Conservation (phyloP, 352 stramenopile genomes). For the Phytophthora kernoviae region DNA sequence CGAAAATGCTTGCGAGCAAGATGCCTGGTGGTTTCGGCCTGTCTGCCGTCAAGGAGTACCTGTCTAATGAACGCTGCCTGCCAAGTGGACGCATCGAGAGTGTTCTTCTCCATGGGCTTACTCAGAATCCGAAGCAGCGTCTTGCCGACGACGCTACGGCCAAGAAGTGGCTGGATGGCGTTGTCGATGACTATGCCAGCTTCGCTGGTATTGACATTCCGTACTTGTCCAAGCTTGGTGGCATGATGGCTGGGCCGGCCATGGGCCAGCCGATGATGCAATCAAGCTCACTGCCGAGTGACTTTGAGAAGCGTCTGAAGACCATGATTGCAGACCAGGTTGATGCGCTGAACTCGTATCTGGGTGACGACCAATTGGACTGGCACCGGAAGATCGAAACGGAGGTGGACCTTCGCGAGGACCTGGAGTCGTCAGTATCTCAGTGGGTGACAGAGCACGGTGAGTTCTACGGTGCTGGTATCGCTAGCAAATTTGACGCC, state of each 20-base stretch:
- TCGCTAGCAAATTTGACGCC: slow-evolving; percentile 65
- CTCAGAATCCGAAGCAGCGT: slow-evolving; percentile 73
- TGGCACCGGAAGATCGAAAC: slow-evolving; percentile 57
- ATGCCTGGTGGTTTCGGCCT: slow-evolving; percentile 86
- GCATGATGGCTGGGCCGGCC: slow-evolving; percentile 32
- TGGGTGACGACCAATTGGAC: slow-evolving; percentile 57
- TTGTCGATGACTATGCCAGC: slow-evolving; percentile 79
- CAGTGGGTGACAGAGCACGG: slow-evolving; percentile 63
- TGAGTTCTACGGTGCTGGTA: slow-evolving; percentile 57
- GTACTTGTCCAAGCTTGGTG: slow-evolving; percentile 48
- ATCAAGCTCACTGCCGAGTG: slow-evolving; percentile 36
- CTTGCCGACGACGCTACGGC: slow-evolving; percentile 64
- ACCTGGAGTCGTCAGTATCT: slow-evolving; percentile 57
- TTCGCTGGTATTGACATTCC: slow-evolving; percentile 65
- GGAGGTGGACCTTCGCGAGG: slow-evolving; percentile 55
- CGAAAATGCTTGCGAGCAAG: slow-evolving; percentile 79
- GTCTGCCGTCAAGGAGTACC: slow-evolving; percentile 73
- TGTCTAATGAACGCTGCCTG: slow-evolving; percentile 77
- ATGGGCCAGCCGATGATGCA: slow-evolving; percentile 38
- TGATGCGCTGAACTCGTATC: slow-evolving; percentile 47
- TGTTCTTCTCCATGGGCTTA: slow-evolving; percentile 76
- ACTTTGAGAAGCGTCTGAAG: slow-evolving; percentile 63
- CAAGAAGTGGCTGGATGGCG: slow-evolving; percentile 80
- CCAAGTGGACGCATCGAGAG: slow-evolving; percentile 74
- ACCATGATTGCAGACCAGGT: slow-evolving; percentile 67